Conservation (phyloP, 1,284 basidiomycete genomes). For the Cryptococcus amylolentus region DNA sequence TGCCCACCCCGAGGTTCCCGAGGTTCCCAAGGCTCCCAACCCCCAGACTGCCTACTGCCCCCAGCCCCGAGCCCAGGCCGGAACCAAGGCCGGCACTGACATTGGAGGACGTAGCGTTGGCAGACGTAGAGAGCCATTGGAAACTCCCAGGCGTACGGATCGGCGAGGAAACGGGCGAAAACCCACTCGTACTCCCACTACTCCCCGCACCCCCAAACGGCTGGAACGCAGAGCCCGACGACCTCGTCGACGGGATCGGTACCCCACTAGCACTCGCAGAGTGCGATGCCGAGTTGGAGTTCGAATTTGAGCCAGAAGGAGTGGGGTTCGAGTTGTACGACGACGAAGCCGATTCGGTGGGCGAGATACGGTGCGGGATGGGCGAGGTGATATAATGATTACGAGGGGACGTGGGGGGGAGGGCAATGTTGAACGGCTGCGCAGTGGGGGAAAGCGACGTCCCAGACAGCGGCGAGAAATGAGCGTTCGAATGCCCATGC, state of each 20-base stretch:
- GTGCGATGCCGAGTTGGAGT: conserved; percentile 1
- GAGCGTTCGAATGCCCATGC: neutral
- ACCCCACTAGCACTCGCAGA: neutral
- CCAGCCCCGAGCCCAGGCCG: too few species aligned
- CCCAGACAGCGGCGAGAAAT: neutral
- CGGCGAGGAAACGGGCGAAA: conserved; percentile 39
- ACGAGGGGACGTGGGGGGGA: conserved; percentile 37
- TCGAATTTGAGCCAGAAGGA: neutral
- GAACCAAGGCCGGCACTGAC: conserved; percentile 8
- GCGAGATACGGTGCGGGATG: neutral
- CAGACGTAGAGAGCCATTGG: conserved; percentile 20
- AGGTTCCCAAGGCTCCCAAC: too few species aligned
- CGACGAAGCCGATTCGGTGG: conserved; percentile 4
- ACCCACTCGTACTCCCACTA: conserved; percentile 1
- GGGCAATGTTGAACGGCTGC: conserved; percentile 39
- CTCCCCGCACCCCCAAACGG: conserved; percentile 5
- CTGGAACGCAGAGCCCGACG: conserved; percentile 9
- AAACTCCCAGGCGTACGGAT: conserved; percentile 38
- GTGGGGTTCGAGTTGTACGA: neutral
- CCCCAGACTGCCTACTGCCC: neutral
- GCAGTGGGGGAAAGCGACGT: conserved; percentile 44
- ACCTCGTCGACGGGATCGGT: conserved; percentile 5
- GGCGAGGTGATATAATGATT: conserved; percentile 23
- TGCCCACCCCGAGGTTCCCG: neutral
- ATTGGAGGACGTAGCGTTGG: conserved; percentile 9